Conservation (phyloP, 129 eudicot species). For the Escallonia rubra region DNA sequence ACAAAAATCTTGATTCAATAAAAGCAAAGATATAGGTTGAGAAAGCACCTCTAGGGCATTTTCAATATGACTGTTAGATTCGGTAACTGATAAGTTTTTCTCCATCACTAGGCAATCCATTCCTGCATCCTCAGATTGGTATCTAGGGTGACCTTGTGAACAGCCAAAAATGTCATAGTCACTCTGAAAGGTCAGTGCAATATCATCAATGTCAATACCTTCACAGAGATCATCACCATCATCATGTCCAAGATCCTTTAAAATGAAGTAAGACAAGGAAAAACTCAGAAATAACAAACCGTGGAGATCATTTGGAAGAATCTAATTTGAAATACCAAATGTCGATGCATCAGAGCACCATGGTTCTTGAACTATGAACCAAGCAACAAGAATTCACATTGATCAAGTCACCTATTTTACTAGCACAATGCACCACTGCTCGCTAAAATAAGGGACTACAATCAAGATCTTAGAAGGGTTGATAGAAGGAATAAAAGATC, state of each 20-base stretch:
- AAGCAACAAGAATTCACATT: too few relatives aligned
- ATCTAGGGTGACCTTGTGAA: slow-evolving; percentile 34
- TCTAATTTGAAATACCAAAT: neutral
- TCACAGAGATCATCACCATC: slow-evolving; percentile 47
- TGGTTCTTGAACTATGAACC: too few relatives aligned
- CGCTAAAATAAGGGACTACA: too few relatives aligned
- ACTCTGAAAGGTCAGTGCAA: slow-evolving; percentile 34
- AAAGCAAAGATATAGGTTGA: neutral
- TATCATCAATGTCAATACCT: slow-evolving; percentile 36
- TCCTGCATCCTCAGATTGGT: slow-evolving; percentile 33
- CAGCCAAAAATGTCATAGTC: slow-evolving; percentile 41
- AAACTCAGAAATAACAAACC: slow-evolving; percentile 1
- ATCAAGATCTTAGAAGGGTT: too few relatives aligned
- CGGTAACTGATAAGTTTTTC: slow-evolving; percentile 43
- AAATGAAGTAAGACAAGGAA: slow-evolving; percentile 5
- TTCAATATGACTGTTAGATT: slow-evolving; percentile 46
- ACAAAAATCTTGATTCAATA: slow-evolving; percentile 1
- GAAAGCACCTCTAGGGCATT: slow-evolving; percentile 46
- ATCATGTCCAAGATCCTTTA: slow-evolving; percentile 32
- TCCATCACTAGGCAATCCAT: slow-evolving; percentile 39
- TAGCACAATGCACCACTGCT: too few relatives aligned
- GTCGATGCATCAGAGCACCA: too few relatives aligned
- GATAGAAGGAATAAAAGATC: neutral
- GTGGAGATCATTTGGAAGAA: neutral
- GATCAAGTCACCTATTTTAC: too few relatives aligned